phyloP scores from a whole-genome alignment of 192 early-diverging fungal genomes.

The Dispira simplex region DNA sequence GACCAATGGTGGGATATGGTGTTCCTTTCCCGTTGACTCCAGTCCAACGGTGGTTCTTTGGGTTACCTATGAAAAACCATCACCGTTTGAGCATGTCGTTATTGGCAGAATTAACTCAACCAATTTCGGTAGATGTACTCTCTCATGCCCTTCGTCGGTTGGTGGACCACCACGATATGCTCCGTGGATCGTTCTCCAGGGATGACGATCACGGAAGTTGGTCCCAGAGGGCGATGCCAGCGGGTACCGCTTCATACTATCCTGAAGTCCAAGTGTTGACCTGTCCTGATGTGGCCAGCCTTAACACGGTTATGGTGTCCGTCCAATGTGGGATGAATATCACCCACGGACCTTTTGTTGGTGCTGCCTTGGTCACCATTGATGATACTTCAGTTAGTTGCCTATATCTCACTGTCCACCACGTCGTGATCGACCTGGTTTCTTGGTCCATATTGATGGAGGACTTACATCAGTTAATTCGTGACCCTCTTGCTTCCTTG shows the following conservation, averaged over 20 bases:
- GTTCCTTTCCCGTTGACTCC: background rate
- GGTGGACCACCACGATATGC: no score
- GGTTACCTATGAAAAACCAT: no score
- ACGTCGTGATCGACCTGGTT: slow-evolving; percentile 18
- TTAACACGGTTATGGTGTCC: background rate
- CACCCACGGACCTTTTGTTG: background rate
- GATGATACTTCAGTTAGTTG: slow-evolving; percentile 5
- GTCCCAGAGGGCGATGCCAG: no score
- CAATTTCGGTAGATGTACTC: no score
- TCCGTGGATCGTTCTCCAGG: no score
- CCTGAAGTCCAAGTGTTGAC: background rate
- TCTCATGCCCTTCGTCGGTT: no score
- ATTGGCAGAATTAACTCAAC: no score
- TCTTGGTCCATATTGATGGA: slow-evolving; percentile 19
- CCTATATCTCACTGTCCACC: slow-evolving; percentile 15
- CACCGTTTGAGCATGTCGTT: no score
- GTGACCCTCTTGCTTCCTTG: slow-evolving; percentile 2
- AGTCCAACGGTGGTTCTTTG: no score
- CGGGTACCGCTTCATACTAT: background rate
- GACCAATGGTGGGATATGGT: background rate
- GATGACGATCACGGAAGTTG: no score
- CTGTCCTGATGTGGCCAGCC: background rate
- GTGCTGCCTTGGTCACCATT: slow-evolving; percentile 9
- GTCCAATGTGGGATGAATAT: background rate
- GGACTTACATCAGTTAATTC: slow-evolving; percentile 13